Evolutionary conservation across 495 filamentous ascomycete species (phyloP).

Genomic region (Talaromyces trachyspermus): DNA sequence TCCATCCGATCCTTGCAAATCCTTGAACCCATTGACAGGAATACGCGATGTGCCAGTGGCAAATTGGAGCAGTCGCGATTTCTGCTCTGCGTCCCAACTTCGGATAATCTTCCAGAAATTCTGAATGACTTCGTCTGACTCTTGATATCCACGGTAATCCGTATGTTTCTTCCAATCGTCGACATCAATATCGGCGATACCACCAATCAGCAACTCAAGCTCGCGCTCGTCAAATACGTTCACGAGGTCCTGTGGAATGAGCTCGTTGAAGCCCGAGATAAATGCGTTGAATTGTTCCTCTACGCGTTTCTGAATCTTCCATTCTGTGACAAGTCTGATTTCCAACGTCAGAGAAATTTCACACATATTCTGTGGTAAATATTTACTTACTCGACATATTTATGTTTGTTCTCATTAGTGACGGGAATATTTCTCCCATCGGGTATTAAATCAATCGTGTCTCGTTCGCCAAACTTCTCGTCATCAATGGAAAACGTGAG

Average conservation of each 20-base stretch:
- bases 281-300: conserved; percentile 98
- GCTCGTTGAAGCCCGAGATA: conserved; percentile 92
- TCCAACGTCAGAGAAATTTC: conserved; percentile 10
- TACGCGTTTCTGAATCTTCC: conserved; percentile 97
- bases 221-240: conserved; percentile 99
- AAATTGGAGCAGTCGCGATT: conserved; percentile 92
- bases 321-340: conserved; percentile 91
- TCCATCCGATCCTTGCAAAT: conserved; percentile 94
- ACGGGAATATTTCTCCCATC: conserved; percentile 87
- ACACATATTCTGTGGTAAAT: background rate
- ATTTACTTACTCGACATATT: conserved; percentile 76
- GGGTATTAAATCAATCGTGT: conserved; percentile 87
- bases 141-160: conserved; percentile 99
- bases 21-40: conserved; percentile 99
- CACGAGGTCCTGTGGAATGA: conserved; percentile 93
- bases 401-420: conserved; percentile 92
- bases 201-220: conserved; percentile 91
- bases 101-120: conserved; percentile 99
- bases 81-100: conserved; percentile 96
- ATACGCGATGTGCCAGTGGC: conserved; percentile 96
- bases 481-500: conserved; percentile 94
- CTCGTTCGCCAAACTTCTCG: conserved; percentile 90
- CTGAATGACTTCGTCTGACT: conserved; percentile 90
- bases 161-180: conserved; percentile 99
- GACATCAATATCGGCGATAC: conserved; percentile 98